These are phyloP conservation scores for Botrytis fragariae DNA, from an alignment of 2,329 filamentous ascomycete species.

Conservation along the genomic window DNA sequence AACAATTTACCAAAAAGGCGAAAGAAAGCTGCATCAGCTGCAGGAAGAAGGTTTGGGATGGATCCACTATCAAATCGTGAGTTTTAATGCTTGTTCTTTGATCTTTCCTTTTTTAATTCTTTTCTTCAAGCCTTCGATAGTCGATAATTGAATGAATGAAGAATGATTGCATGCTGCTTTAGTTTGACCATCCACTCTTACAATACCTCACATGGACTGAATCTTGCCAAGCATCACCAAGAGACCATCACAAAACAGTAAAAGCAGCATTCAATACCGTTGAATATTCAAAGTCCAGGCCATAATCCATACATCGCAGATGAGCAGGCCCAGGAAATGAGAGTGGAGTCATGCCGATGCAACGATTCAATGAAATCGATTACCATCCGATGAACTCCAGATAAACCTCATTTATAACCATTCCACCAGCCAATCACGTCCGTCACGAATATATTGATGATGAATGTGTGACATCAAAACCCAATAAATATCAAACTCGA, in stretches of 20 bases:
- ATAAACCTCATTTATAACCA: background rate
- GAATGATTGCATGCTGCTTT: background rate
- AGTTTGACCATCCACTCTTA: accelerated
- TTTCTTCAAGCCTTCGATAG: background rate
- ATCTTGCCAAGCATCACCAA: background rate
- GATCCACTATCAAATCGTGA: background rate
- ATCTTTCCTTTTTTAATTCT: background rate
- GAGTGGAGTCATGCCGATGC: background rate
- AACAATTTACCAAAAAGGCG: background rate
- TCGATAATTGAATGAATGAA: background rate
- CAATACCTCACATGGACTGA: background rate
- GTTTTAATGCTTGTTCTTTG: background rate
- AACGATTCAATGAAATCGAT: background rate
- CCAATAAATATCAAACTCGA: conserved; percentile 4
- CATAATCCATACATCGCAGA: background rate
- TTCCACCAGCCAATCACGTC: background rate
- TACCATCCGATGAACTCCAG: background rate
- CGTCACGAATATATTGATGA: background rate
- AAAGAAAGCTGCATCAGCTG: background rate
- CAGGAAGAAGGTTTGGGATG: background rate
- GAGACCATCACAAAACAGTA: accelerated
- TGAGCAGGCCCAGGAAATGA: background rate
- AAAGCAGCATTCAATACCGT: background rate
- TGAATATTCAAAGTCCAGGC: background rate
- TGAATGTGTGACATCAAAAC: background rate